Evolutionary conservation across 495 filamentous ascomycete genomes (phyloP).

Genomic region (Xylaria telfairii): DNA sequence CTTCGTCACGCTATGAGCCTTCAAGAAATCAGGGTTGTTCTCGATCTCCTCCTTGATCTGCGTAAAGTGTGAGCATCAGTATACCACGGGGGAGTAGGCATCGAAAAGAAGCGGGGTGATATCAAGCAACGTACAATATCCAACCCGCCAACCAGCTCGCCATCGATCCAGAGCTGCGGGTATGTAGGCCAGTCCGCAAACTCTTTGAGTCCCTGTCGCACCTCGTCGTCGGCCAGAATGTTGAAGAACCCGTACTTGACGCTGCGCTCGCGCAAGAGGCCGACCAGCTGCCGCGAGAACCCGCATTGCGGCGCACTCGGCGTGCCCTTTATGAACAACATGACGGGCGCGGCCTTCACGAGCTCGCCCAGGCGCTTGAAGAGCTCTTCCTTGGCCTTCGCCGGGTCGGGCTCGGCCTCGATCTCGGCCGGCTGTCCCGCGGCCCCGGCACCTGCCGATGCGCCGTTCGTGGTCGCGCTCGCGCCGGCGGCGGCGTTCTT

Average conservation of each 20-base stretch:
- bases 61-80: slow-evolving; percentile 25
- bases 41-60: slow-evolving; percentile 68
- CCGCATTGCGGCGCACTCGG: slow-evolving; percentile 92
- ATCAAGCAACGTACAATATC: slow-evolving; percentile 79
- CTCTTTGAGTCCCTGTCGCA: slow-evolving; percentile 92
- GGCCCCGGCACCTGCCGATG: slow-evolving; percentile 34
- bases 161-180: slow-evolving; percentile 84
- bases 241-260: slow-evolving; percentile 99
- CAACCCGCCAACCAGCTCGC: slow-evolving; percentile 87
- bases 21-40: slow-evolving; percentile 76
- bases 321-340: slow-evolving; percentile 97
- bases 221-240: slow-evolving; percentile 96
- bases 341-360: slow-evolving; percentile 93
- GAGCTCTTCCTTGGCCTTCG: slow-evolving; percentile 77
- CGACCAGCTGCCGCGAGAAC: slow-evolving; percentile 89
- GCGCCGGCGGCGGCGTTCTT: slow-evolving; percentile 27
- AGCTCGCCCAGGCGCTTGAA: slow-evolving; percentile 76
- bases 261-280: slow-evolving; percentile 80
- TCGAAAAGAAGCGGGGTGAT: background rate
- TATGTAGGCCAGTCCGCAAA: slow-evolving; percentile 98
- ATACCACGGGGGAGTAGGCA: too few relatives aligned
- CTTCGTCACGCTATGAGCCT: slow-evolving; percentile 63
- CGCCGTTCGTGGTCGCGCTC: slow-evolving; percentile 40
- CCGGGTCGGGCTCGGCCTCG: slow-evolving; percentile 48
- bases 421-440: slow-evolving; percentile 35